Evolutionary conservation across 2,329 filamentous ascomycete species (phyloP).

Genomic region (Helotiales sp.): DNA sequence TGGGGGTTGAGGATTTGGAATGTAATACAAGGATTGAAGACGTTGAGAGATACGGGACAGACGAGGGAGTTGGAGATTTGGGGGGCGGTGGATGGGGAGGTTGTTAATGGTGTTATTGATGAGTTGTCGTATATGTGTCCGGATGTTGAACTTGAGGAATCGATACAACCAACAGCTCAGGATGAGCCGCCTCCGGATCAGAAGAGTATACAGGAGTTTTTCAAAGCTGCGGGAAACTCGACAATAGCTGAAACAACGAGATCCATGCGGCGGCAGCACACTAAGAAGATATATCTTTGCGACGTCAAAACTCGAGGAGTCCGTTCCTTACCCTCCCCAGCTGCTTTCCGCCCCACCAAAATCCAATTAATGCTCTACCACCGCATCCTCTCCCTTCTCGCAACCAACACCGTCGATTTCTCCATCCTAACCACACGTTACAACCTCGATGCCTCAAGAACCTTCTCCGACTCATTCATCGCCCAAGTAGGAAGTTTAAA

Average conservation of each 20-base stretch:
- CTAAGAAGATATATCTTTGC: constrained; percentile 65
- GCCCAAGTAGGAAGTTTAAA: constrained; percentile 71
- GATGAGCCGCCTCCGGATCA: constrained; percentile 37
- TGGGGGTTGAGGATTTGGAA: constrained; percentile 90
- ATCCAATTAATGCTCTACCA: constrained; percentile 92
- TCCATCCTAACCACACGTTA: constrained; percentile 70
- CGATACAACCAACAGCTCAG: constrained; percentile 33
- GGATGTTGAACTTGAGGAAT: constrained; percentile 63
- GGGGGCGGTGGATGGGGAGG: constrained; percentile 77
- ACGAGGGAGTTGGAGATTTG: constrained; percentile 81
- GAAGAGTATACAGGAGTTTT: constrained; percentile 30
- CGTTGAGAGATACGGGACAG: constrained; percentile 66
- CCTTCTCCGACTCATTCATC: constrained; percentile 79
- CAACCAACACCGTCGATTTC: constrained; percentile 69
- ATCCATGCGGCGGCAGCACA: constrained; percentile 9
- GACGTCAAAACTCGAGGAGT: constrained; percentile 85
- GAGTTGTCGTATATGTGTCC: constrained; percentile 78
- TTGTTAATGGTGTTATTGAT: constrained; percentile 90
- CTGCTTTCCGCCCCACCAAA: constrained; percentile 70
- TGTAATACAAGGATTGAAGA: constrained; percentile 79
- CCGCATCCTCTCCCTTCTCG: constrained; percentile 76
- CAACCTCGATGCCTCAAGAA: constrained; percentile 59
- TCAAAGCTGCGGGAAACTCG: constrained; percentile 22
- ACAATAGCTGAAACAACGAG: constrained; percentile 21
- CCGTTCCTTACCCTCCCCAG: constrained; percentile 58